A percentile compares a stretch with the other conserved stretches of the same genome.
These are phyloP conservation scores for Lentinus tigrinus DNA, from an alignment of 768 basidiomycete species.

Conservation along the genomic window DNA sequence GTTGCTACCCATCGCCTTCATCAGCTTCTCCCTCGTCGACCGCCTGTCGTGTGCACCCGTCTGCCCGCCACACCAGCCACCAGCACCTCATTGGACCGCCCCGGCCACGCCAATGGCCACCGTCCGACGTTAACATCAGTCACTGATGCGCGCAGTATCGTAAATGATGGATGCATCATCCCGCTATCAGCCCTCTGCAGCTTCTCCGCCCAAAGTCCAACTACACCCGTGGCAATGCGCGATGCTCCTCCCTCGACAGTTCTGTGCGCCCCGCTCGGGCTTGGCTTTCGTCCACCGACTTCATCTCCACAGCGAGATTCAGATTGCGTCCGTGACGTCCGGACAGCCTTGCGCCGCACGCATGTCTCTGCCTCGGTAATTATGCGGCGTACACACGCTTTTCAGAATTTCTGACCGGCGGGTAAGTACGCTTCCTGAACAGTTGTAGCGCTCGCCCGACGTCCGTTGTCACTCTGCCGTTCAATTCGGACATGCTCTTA, in stretches of 20 bases:
- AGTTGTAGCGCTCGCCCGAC: neutral
- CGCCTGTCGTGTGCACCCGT: conserved; percentile 5
- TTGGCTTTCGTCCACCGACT: no score
- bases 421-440: neutral
- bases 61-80: neutral
- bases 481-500: neutral
- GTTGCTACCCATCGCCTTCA: conserved; percentile 16
- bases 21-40: conserved; percentile 19
- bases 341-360: neutral
- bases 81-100: neutral
- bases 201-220: neutral
- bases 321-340: neutral
- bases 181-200: neutral
- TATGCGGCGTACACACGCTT: neutral
- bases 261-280: neutral
- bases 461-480: neutral
- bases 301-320: no score
- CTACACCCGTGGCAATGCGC: neutral
- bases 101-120: conserved; percentile 3
- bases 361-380: neutral
- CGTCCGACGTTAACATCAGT: neutral
- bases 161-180: conserved; percentile 5
- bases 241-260: neutral
- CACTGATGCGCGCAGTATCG: conserved; percentile 2
- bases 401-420: neutral